These are phyloP conservation scores for Mallotus repandus DNA, from an alignment of 441 rosid species.

Conservation along the genomic window DNA sequence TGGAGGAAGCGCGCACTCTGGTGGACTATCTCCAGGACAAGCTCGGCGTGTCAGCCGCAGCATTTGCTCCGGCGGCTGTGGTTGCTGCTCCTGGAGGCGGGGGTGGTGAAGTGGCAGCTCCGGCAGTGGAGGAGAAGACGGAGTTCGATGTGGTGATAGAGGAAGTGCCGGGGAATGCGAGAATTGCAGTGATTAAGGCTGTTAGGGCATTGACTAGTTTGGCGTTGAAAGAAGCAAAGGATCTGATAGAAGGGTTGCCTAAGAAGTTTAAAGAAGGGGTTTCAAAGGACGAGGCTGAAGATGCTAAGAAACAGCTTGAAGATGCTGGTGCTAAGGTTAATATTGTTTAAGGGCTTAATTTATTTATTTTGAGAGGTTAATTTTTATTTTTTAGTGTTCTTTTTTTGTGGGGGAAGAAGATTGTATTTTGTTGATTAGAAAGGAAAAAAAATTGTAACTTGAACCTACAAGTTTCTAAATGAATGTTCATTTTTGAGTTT, in stretches of 20 bases:
- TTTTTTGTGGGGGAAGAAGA: not conserved
- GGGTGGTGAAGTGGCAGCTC: conserved; percentile 27
- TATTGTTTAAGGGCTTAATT: conserved; percentile 21
- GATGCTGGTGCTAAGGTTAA: conserved; percentile 77
- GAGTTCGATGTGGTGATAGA: conserved; percentile 77
- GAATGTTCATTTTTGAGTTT: not conserved
- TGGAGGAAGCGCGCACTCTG: conserved; percentile 73
- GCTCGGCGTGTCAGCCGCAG: conserved; percentile 76
- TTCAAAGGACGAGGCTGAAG: conserved; percentile 75
- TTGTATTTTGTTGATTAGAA: too few species aligned
- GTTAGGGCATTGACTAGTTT: conserved; percentile 66
- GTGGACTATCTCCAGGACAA: conserved; percentile 84
- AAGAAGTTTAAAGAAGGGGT: conserved; percentile 78
- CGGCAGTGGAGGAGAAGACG: conserved; percentile 70
- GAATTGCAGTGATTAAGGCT: conserved; percentile 76
- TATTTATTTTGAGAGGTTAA: too few species aligned
- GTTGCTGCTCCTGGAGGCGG: conserved; percentile 41
- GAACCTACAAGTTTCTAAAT: not conserved
- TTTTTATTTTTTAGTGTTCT: not conserved
- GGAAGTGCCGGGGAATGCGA: conserved; percentile 68
- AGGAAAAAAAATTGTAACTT: too few species aligned
- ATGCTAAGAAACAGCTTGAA: conserved; percentile 76
- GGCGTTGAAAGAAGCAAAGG: conserved; percentile 87
- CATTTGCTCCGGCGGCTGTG: conserved; percentile 60
- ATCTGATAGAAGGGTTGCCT: conserved; percentile 79